Conservation (phyloP, 352 stramenopile genomes). For the Pythium phragmitis region DNA sequence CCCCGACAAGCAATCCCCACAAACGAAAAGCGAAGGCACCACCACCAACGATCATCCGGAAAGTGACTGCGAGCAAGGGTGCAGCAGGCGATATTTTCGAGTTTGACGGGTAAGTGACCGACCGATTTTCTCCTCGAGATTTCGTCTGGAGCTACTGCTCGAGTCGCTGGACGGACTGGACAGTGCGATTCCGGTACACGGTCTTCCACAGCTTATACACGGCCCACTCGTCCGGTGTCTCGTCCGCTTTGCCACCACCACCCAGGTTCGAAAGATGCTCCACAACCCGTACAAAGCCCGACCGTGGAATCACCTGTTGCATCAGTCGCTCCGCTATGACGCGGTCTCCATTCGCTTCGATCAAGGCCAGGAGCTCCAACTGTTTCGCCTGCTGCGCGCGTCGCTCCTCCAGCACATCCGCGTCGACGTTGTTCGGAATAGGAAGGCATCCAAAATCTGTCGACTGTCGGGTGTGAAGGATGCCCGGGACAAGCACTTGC, state of each 20-base stretch:
- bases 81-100: conserved; percentile 45
- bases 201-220: conserved; percentile 59
- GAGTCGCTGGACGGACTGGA: conserved; percentile 35
- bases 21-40: conserved; percentile 24
- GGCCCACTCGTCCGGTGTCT: conserved; percentile 35
- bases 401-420: not conserved
- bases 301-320: conserved; percentile 22
- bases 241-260: not conserved
- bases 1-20: conserved; percentile 2
- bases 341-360: conserved; percentile 53
- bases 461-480: not conserved
- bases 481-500: conserved; percentile 40
- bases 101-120: conserved; percentile 36
- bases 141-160: conserved; percentile 14
- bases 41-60: conserved; percentile 3
- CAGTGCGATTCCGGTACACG: conserved; percentile 48
- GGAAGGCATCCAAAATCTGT: conserved; percentile 3
- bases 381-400: conserved; percentile 1
- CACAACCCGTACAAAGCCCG: conserved; percentile 29
- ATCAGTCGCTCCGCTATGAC: conserved; percentile 43
- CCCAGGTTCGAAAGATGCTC: conserved; percentile 44
- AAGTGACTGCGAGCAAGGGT: not conserved
- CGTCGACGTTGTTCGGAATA: not conserved
- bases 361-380: conserved; percentile 43
- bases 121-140: conserved; percentile 43